phyloP scores from a whole-genome alignment of 2,329 filamentous ascomycete species.

The Ceratocystis destructans region DNA sequence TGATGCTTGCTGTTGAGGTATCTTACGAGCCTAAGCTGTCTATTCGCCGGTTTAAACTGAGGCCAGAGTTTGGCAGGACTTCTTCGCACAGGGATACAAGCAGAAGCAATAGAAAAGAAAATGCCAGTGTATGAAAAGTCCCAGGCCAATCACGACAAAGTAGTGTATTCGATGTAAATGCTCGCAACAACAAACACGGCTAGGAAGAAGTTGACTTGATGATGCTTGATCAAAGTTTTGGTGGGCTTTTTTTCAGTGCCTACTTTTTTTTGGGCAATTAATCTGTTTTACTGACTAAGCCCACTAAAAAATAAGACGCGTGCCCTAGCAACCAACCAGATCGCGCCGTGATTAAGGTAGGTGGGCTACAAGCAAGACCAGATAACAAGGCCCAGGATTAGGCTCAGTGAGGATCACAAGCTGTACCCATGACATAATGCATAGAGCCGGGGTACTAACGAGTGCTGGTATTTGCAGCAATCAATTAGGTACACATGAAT shows the following conservation, averaged over 20 bases:
- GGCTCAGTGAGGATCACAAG: background rate
- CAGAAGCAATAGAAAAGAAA: background rate
- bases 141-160: background rate
- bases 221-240: background rate
- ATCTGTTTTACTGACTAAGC: background rate
- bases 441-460: background rate
- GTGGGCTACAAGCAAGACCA: no score
- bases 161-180: background rate
- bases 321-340: background rate
- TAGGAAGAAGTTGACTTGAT: background rate
- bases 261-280: background rate
- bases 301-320: background rate
- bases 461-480: background rate
- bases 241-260: background rate
- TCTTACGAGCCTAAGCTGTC: background rate
- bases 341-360: background rate
- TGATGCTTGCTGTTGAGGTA: background rate
- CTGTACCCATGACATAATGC: background rate
- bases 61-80: background rate
- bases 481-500: background rate
- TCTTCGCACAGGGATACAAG: background rate
- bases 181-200: background rate
- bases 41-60: background rate
- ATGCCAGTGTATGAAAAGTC: background rate
- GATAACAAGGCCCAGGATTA: no score